phyloP scores from a whole-genome alignment of 1,139 yeast species.

The Pichia norvegensis region DNA sequence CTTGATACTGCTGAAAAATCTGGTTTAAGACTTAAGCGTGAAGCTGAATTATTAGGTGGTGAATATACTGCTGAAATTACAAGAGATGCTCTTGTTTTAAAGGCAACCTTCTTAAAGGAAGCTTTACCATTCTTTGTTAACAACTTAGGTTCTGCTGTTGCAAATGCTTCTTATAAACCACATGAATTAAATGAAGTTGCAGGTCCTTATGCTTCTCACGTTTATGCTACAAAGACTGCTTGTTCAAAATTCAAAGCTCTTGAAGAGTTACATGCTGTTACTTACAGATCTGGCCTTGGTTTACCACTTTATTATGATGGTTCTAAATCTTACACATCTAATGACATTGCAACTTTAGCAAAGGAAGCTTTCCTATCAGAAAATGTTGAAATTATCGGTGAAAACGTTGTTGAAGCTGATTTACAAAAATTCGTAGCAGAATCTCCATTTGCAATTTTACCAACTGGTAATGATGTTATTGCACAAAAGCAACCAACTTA shows the following conservation, averaged over 20 bases:
- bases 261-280: conserved; percentile 71
- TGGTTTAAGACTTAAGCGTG: conserved; percentile 89
- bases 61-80: conserved; percentile 58
- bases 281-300: conserved; percentile 88
- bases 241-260: conserved; percentile 55
- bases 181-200: conserved; percentile 81
- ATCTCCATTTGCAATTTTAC: conserved; percentile 58
- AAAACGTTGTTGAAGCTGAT: conserved; percentile 70
- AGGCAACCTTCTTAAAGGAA: conserved; percentile 76
- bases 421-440: conserved; percentile 59
- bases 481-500: conserved; percentile 36
- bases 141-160: conserved; percentile 70
- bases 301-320: conserved; percentile 75
- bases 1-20: conserved; percentile 78
- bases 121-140: conserved; percentile 89
- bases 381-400: conserved; percentile 63
- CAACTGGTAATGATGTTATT: conserved; percentile 40
- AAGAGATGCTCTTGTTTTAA: conserved; percentile 77
- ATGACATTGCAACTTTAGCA: conserved; percentile 63
- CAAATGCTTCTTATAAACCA: conserved; percentile 67
- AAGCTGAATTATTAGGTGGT: conserved; percentile 92
- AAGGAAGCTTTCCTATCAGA: conserved; percentile 59
- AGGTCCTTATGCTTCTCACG: conserved; percentile 65
- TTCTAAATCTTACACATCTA: conserved; percentile 38
- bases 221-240: conserved; percentile 41